Evolutionary conservation across 106 monocot species (phyloP), one percentile per base, ranked within the genome.

Genomic region (Dendrobium nobile): DNA sequence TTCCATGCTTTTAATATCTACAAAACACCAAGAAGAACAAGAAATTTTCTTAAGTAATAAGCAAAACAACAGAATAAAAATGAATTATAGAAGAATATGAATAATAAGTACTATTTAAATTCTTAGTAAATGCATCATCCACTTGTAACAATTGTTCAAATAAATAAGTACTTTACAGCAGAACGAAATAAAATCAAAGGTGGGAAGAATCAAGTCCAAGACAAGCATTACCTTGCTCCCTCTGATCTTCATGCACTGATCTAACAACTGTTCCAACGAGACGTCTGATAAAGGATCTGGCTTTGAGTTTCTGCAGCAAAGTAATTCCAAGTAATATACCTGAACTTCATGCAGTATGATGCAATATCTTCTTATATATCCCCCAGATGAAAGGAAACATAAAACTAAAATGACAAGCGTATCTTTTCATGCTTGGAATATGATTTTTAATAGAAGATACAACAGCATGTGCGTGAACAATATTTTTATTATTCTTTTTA

Each of bases 241-340:
- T 96, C 81, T 96, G 96, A 85, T 96, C 92, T 76, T 96, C 93
- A 48, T 92, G 92, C n/a, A 92, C 88, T 42, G 93, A 96, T 41
- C 96, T 86, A 65, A 96, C 88, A 73, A 96, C 96, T 61, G 97
- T 92, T 82, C 97, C 97, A 79, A 98, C 89, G 28, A 98, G 84
- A 67, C 94, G 92, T 84, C 89, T 98, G 47, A 98, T 79, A 82
- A 98, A 95, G 33, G 94, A 92, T 88, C 89, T 89, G n/a, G 85
- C 89, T 76, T 98, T 94, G 68, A 90, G 85, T 74, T 98, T 98
- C 97, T 98, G 91, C 88, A 88, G 59, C 47, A 79, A 61, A 85
- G 45, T 2, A 77, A 65, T 73, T 78, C 4, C 48, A 54, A 55
- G 43, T 82, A 20, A 85, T 41, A 41, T 22, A 18, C 24, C 24